Evolutionary conservation across 306 rosid species (phyloP).

Genomic region (Dalbergia cochinchinensis): DNA sequence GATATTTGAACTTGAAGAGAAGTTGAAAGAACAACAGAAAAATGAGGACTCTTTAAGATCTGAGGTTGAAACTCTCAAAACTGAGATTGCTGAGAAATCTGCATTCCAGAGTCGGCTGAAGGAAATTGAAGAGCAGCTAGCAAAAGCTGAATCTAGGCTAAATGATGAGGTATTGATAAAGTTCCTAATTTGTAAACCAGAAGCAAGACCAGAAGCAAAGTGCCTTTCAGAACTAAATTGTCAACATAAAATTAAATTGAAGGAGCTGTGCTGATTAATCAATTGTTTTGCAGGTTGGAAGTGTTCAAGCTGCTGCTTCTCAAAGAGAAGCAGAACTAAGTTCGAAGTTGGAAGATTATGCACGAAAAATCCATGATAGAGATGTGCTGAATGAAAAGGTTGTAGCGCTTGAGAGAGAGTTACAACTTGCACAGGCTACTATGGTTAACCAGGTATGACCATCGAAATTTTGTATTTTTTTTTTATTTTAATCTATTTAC

Average conservation of each 20-base stretch:
- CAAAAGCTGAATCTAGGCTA: conserved; percentile 65
- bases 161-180: conserved; percentile 72
- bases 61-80: conserved; percentile 71
- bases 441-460: conserved; percentile 66
- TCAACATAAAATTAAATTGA: not conserved
- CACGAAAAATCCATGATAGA: conserved; percentile 56
- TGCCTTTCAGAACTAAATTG: not conserved
- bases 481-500: conserved; percentile 1
- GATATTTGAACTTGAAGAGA: conserved; percentile 73
- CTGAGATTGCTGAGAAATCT: conserved; percentile 70
- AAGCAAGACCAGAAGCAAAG: conserved; percentile 17
- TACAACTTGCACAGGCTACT: conserved; percentile 63
- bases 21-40: conserved; percentile 70
- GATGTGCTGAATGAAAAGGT: conserved; percentile 68
- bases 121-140: conserved; percentile 73
- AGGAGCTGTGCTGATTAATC: conserved; percentile 36
- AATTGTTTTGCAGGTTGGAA: conserved; percentile 65
- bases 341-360: conserved; percentile 73
- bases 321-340: conserved; percentile 70
- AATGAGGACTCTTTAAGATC: conserved; percentile 65
- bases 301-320: conserved; percentile 60
- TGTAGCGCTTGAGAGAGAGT: conserved; percentile 70
- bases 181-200: conserved; percentile 13
- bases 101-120: conserved; percentile 61
- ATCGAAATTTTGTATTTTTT: not conserved